phyloP scores from a whole-genome alignment of 441 rosid species.

The Breynia disticha region DNA sequence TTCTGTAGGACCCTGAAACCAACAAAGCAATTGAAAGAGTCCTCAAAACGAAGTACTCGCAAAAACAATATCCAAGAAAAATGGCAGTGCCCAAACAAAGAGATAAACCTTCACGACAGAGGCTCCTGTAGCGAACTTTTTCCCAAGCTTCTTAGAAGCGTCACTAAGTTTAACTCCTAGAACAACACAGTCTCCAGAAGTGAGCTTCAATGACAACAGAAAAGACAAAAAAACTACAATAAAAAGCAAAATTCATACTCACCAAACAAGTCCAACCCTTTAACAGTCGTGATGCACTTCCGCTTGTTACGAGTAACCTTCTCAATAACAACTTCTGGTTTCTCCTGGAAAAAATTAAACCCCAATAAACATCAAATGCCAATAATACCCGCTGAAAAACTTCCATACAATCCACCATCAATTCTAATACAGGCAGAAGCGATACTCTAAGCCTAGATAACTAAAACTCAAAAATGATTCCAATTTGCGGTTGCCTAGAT shows the following conservation, averaged over 20 bases:
- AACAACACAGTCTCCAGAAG: background rate
- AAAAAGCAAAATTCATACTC: slow-evolving; percentile 24
- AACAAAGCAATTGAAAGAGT: slow-evolving; percentile 1
- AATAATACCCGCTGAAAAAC: too few relatives aligned
- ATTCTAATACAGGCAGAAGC: too few relatives aligned
- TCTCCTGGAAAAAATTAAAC: slow-evolving; percentile 38
- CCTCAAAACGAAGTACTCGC: background rate
- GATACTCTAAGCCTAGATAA: too few relatives aligned
- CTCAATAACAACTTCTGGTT: slow-evolving; percentile 82
- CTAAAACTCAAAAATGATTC: too few relatives aligned
- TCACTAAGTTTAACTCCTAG: slow-evolving; percentile 84
- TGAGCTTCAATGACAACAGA: background rate
- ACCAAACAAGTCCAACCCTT: slow-evolving; percentile 94
- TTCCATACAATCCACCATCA: too few relatives aligned
- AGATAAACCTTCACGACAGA: slow-evolving; percentile 76
- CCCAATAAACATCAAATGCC: background rate
- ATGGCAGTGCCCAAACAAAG: background rate
- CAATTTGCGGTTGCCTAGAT: too few relatives aligned
- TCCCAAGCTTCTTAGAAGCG: slow-evolving; percentile 87
- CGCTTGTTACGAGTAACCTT: slow-evolving; percentile 88
- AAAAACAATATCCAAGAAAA: background rate
- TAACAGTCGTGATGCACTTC: slow-evolving; percentile 78
- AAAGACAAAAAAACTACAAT: background rate
- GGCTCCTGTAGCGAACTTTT: slow-evolving; percentile 93
- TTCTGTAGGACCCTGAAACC: slow-evolving; percentile 75